Evolutionary conservation across 495 filamentous ascomycete genomes (phyloP).

Genomic region (Oidiodendron maius): DNA sequence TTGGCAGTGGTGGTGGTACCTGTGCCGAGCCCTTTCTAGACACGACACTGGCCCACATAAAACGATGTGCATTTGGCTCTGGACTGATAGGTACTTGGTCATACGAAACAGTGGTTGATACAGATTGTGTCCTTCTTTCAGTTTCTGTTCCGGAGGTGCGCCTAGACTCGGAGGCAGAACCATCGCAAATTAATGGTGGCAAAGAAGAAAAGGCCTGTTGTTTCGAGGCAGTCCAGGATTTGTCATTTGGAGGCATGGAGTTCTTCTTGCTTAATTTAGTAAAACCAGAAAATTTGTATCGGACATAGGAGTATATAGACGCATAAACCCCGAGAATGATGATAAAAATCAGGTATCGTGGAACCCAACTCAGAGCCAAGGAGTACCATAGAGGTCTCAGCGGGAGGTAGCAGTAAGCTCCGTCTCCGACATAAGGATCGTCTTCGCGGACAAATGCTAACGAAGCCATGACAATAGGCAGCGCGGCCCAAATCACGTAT

Average conservation of each 20-base stretch:
- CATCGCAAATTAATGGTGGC: constrained; percentile 34
- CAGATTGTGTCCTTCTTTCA: constrained; percentile 9
- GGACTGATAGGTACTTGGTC: background rate
- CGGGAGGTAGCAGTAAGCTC: constrained; percentile 63
- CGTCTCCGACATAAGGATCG: constrained; percentile 50
- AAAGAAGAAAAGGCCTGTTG: constrained; percentile 23
- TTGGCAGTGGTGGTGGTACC: constrained; percentile 9
- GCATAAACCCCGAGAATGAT: constrained; percentile 56
- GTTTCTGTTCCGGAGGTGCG: constrained; percentile 22
- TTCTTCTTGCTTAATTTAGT: constrained; percentile 4
- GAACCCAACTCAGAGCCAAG: constrained; percentile 62
- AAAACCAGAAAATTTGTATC: constrained; percentile 21
- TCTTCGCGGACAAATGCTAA: constrained; percentile 57
- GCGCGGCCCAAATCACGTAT: constrained; percentile 46
- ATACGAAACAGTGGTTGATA: constrained; percentile 4
- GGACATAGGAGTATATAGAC: constrained; percentile 62
- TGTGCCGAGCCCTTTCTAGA: constrained; percentile 12
- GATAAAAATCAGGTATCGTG: constrained; percentile 61
- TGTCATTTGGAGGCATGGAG: background rate
- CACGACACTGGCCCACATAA: constrained; percentile 25
- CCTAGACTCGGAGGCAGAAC: constrained; percentile 30
- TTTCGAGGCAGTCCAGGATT: background rate
- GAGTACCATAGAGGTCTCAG: constrained; percentile 58
- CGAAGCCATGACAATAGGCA: constrained; percentile 51
- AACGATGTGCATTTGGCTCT: constrained; percentile 19